Percentiles rank a stretch among this genome's conserved stretches.
These are phyloP conservation scores for Nidularia sp. DNA, from an alignment of 768 basidiomycete species.

Conservation along the genomic window DNA sequence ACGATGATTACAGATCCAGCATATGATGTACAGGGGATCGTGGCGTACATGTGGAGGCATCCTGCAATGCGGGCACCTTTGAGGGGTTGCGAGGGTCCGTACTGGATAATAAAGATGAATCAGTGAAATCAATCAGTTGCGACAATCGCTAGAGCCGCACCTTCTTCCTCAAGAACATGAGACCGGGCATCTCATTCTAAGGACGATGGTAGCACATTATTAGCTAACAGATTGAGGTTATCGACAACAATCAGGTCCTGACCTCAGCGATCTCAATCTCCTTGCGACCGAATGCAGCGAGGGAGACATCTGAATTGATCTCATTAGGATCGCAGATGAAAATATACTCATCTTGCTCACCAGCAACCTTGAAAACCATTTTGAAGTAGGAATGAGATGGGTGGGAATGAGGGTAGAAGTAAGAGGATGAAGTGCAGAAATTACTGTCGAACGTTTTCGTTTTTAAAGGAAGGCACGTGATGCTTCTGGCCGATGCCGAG, in stretches of 20 bases:
- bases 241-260: slow-evolving; percentile 5
- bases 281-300: slow-evolving; percentile 99
- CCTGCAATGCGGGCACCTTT: slow-evolving; percentile 95
- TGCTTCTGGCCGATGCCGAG: slow-evolving; percentile 2
- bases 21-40: not conserved
- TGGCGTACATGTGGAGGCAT: slow-evolving; percentile 89
- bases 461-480: slow-evolving; percentile 24
- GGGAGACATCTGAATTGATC: slow-evolving; percentile 69
- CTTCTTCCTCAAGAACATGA: slow-evolving; percentile 90
- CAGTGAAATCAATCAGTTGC: slow-evolving; percentile 8
- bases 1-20: not conserved
- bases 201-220: not conserved
- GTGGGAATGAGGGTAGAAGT: slow-evolving; percentile 16
- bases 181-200: slow-evolving; percentile 91
- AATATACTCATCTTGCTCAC: slow-evolving; percentile 29
- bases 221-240: not conserved
- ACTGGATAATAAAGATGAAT: slow-evolving; percentile 39
- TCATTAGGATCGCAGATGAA: not conserved
- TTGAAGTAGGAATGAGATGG: slow-evolving; percentile 19
- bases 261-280: slow-evolving; percentile 99
- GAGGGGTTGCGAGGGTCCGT: slow-evolving; percentile 78
- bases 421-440: slow-evolving; percentile 10
- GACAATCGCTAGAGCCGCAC: slow-evolving; percentile 30
- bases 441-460: slow-evolving; percentile 32
- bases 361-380: slow-evolving; percentile 92